A percentile compares a stretch with the other conserved stretches of the same genome.
Conservation (phyloP, 225 moss, liverwort and hornwort species). For the Anthoceros angustus region DNA sequence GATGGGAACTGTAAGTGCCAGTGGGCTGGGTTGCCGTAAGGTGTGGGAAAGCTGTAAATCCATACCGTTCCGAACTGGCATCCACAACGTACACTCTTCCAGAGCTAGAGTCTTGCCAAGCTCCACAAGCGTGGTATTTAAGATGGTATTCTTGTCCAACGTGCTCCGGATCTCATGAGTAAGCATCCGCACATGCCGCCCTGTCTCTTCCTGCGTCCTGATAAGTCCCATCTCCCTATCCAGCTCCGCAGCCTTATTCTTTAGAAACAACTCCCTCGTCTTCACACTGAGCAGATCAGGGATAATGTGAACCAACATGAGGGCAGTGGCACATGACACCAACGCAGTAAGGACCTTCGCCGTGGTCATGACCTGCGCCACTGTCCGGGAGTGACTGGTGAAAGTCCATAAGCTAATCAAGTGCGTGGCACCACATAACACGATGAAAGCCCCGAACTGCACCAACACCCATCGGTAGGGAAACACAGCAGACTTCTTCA, state of each 20-base stretch:
- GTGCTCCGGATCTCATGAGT: slow-evolving; percentile 15
- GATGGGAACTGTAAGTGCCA: slow-evolving; percentile 17
- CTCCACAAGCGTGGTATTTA: slow-evolving; percentile 46
- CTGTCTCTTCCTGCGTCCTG: slow-evolving; percentile 23
- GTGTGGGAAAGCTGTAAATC: slow-evolving; percentile 31
- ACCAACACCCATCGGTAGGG: slow-evolving; percentile 53
- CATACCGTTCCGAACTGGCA: slow-evolving; percentile 26
- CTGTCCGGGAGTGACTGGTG: slow-evolving; percentile 18
- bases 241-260: slow-evolving; percentile 56
- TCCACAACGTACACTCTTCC: slow-evolving; percentile 42
- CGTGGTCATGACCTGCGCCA: slow-evolving; percentile 35
- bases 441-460: slow-evolving; percentile 50
- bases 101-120: slow-evolving; percentile 34
- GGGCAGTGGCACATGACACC: slow-evolving; percentile 38
- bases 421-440: slow-evolving; percentile 51
- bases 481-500: slow-evolving; percentile 55
- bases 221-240: slow-evolving; percentile 35
- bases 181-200: slow-evolving; percentile 27
- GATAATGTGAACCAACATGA: slow-evolving; percentile 40
- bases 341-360: slow-evolving; percentile 35
- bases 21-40: slow-evolving; percentile 30
- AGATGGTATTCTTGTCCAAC: slow-evolving; percentile 33
- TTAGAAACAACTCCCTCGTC: slow-evolving; percentile 29
- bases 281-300: slow-evolving; percentile 38
- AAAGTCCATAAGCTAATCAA: slow-evolving; percentile 34